A percentile compares a stretch with the other conserved stretches of the same genome.
These are phyloP conservation scores for Seiridium unicorne DNA, from an alignment of 2,329 filamentous ascomycete genomes.

Conservation along the genomic window DNA sequence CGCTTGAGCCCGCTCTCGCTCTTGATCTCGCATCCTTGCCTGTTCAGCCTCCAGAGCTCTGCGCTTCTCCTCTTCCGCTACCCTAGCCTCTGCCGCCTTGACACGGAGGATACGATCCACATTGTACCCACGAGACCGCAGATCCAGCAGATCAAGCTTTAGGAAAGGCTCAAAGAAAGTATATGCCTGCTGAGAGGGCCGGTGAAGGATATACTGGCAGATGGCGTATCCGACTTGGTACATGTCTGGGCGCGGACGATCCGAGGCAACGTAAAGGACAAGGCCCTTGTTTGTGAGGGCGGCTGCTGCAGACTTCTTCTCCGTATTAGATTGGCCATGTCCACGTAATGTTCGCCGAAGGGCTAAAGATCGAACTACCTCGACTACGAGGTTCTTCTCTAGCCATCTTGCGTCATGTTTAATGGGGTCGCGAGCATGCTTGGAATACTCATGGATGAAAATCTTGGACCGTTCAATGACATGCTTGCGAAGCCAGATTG, in stretches of 20 bases:
- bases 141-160: constrained; percentile 76
- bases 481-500: constrained; percentile 70
- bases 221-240: constrained; percentile 92
- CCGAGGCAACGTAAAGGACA: constrained; percentile 73
- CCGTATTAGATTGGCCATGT: constrained; percentile 66
- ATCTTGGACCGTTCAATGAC: constrained; percentile 86
- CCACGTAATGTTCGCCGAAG: constrained; percentile 75
- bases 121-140: constrained; percentile 90
- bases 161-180: constrained; percentile 90
- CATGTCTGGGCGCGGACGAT: constrained; percentile 65
- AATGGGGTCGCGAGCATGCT: constrained; percentile 74
- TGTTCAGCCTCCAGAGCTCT: constrained; percentile 73
- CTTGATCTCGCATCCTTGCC: constrained; percentile 58
- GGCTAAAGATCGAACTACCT: constrained; percentile 74
- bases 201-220: constrained; percentile 74
- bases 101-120: constrained; percentile 89
- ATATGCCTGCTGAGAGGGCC: constrained; percentile 85
- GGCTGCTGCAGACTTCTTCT: constrained; percentile 72
- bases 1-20: constrained; percentile 51
- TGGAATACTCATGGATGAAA: constrained; percentile 75
- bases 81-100: constrained; percentile 82
- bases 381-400: constrained; percentile 77
- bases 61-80: constrained; percentile 80
- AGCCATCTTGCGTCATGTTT: constrained; percentile 89
- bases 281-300: constrained; percentile 45